Base-by-base conservation (phyloP, 345 rosid species). In the Arabidopsis suecica region DNA sequence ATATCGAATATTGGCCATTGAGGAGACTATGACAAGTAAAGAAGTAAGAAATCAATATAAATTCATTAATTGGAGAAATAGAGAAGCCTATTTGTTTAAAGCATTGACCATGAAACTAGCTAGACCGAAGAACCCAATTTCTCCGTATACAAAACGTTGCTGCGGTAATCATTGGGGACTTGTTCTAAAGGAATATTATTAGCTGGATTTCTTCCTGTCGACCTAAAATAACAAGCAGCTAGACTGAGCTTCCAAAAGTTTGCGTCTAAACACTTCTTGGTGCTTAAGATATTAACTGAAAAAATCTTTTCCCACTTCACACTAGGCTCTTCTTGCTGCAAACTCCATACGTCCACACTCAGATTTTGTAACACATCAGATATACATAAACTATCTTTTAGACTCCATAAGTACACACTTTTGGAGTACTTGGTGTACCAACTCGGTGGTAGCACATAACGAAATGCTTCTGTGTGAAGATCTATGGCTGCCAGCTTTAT, bases 341-440 rank as follows among this genome's bases (percentile, higher is more conserved):
- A 63, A 45, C 68, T 5, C 68, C 68, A 44, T 4, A 63, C 54
- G 37, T 63, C 68, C 54, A 63, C 25, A 30, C 1, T 14, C 2
- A 55, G 68, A 44, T 63, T 44, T 47, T 63, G 68, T 63, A 63
- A 3, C 38, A 45, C 68, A 63, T 63, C 68, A 44, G 68, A 45
- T 44, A 61, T 0, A 41, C 65, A 40, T 22, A 40, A 8, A 1
- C 8, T 36, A 36, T 36, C 38, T 28, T 41, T 41, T 11, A 41
- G 14, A 41, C 45, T 41, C 45, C 45, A 41, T 12, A 41, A 41
- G 14, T 41, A 41, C 14, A 41, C 45, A 11, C 45, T 41, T 41
- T 41, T 11, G 14, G n/a, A 11, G n/a, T 41, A 11, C 11, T 41
- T 28, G 32, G 32, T 28, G 45, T 41, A 41, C 45, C 14, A 11